Conservation (phyloP, 352 stramenopile genomes). For the Phytophthora sansomeana region DNA sequence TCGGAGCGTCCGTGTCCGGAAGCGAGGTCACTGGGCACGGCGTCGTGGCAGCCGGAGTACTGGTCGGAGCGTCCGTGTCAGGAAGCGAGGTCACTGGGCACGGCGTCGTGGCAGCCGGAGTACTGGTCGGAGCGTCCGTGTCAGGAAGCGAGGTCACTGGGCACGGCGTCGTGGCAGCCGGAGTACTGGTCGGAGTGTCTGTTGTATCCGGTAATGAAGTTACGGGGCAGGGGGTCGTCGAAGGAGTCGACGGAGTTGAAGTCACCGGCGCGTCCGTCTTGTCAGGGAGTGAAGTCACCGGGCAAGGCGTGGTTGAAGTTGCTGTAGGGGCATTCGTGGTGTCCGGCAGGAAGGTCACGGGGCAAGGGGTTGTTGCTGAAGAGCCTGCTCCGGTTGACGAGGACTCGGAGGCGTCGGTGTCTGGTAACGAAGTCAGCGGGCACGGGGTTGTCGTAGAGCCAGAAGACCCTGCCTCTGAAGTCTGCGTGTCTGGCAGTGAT, state of each 20-base stretch:
- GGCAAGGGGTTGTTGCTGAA: no score
- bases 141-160: conserved; percentile 15
- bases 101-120: no score
- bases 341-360: neutral
- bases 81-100: neutral
- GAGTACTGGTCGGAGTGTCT: no score
- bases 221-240: conserved; percentile 13
- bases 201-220: conserved; percentile 13
- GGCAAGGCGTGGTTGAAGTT: no score
- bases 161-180: conserved; percentile 3
- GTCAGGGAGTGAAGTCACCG: no score
- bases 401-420: no score
- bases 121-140: conserved; percentile 6
- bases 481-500: conserved; percentile 9
- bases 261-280: no score
- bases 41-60: no score
- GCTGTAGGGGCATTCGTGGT: no score
- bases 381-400: no score
- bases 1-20: neutral
- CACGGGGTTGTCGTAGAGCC: neutral
- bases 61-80: neutral
- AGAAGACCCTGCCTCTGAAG: neutral
- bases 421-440: conserved; percentile 1
- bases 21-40: neutral
- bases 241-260: no score